Conservation (phyloP, 805 yeast species). For the Metschnikowia continentalis region DNA sequence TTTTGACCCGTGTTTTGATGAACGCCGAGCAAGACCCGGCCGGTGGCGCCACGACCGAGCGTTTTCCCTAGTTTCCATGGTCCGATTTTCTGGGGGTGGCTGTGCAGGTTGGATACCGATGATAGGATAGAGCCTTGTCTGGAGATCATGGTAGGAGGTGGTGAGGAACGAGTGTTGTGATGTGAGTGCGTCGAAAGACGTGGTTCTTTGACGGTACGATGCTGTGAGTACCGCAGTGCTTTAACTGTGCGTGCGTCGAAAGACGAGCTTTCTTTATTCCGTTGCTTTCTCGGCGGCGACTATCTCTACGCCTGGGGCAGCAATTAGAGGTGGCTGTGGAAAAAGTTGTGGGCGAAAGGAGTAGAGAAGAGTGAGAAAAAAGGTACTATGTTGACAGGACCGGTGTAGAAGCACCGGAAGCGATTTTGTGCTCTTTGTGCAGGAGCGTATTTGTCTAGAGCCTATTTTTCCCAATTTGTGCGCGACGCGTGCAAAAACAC, state of each 20-base stretch:
- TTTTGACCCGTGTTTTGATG: conserved; percentile 65
- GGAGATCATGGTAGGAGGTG: conserved; percentile 23
- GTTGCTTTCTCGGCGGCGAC: background rate
- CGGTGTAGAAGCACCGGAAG: conserved; percentile 2
- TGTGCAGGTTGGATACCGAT: conserved; percentile 43
- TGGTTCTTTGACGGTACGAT: background rate
- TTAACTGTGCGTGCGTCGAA: background rate
- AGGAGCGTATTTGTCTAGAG: background rate
- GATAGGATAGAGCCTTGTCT: conserved; percentile 62
- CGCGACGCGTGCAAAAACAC: conserved; percentile 6
- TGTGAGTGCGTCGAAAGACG: conserved; percentile 1
- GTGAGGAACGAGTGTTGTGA: background rate
- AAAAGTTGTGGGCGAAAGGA: conserved; percentile 4
- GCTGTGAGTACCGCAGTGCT: background rate
- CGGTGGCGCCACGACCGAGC: conserved; percentile 79
- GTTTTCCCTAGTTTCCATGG: conserved; percentile 83
- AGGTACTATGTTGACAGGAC: conserved; percentile 4
- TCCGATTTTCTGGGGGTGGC: conserved; percentile 56
- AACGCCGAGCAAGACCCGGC: conserved; percentile 72
- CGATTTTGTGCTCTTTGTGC: background rate
- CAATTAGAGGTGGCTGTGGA: background rate
- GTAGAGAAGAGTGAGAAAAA: conserved; percentile 3
- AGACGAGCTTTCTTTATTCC: background rate
- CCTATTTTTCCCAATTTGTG: conserved; percentile 2
- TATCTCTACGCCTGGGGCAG: background rate